A percentile compares a stretch with the other conserved stretches of the same genome.
These are phyloP conservation scores for Elsinoe fawcettii DNA, from an alignment of 2,329 filamentous ascomycete genomes.

Conservation along the genomic window DNA sequence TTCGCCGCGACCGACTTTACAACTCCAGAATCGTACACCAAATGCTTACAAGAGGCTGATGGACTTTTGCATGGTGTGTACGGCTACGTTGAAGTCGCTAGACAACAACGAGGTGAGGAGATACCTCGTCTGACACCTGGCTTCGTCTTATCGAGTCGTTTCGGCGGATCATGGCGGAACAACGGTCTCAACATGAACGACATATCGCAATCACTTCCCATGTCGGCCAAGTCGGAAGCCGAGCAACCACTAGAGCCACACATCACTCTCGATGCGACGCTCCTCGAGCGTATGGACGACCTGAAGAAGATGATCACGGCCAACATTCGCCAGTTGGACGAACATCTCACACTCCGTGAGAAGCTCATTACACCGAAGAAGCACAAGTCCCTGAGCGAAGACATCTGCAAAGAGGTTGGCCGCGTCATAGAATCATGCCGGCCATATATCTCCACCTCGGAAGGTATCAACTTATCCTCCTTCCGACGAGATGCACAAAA, in stretches of 20 bases:
- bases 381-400: slow-evolving; percentile 74
- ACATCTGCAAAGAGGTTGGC: slow-evolving; percentile 67
- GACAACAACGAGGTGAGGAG: slow-evolving; percentile 85
- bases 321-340: slow-evolving; percentile 78
- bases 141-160: slow-evolving; percentile 77
- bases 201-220: slow-evolving; percentile 54
- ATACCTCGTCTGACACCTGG: slow-evolving; percentile 89
- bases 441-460: slow-evolving; percentile 80
- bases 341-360: slow-evolving; percentile 67
- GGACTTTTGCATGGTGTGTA: slow-evolving; percentile 90
- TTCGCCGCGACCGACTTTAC: slow-evolving; percentile 96
- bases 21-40: slow-evolving; percentile 84
- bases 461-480: slow-evolving; percentile 81
- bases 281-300: slow-evolving; percentile 79
- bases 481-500: slow-evolving; percentile 72
- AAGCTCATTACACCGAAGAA: slow-evolving; percentile 72
- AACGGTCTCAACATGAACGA: slow-evolving; percentile 59
- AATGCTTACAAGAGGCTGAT: slow-evolving; percentile 95
- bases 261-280: slow-evolving; percentile 62
- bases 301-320: slow-evolving; percentile 77
- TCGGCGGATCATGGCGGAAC: slow-evolving; percentile 79
- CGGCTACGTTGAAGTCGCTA: slow-evolving; percentile 90
- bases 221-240: slow-evolving; percentile 79
- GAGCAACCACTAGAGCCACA: slow-evolving; percentile 66
- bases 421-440: slow-evolving; percentile 83